phyloP scores from a whole-genome alignment of 257 asterid genomes.

The Solanum paucissectum region DNA sequence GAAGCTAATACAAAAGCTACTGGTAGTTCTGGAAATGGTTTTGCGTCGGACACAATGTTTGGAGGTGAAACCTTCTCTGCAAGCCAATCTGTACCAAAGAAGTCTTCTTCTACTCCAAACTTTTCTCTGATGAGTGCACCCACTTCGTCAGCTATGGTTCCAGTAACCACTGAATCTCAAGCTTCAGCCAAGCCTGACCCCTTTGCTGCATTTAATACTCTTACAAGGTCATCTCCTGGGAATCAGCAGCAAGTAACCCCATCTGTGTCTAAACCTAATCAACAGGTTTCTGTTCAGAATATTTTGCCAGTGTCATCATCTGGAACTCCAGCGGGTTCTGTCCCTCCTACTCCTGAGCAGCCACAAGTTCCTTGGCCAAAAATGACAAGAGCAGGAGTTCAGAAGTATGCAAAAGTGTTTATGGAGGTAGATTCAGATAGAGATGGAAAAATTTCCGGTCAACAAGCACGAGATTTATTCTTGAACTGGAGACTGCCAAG shows the following conservation, averaged over 20 bases:
- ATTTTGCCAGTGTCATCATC: constrained; percentile 36
- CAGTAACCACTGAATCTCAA: constrained; percentile 33
- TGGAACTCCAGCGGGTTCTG: constrained; percentile 37
- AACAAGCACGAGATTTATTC: constrained; percentile 85
- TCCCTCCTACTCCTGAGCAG: constrained; percentile 38
- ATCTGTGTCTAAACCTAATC: constrained; percentile 45
- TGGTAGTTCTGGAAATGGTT: constrained; percentile 36
- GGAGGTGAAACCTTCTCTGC: constrained; percentile 60
- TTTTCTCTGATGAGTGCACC: constrained; percentile 28
- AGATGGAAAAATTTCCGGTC: constrained; percentile 85
- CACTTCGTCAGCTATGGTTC: constrained; percentile 42
- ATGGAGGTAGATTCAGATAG: constrained; percentile 83
- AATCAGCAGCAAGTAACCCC: constrained; percentile 39
- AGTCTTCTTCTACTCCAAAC: constrained; percentile 39
- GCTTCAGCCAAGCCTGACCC: constrained; percentile 60
- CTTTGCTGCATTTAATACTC: constrained; percentile 59
- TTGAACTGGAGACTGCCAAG: constrained; percentile 93
- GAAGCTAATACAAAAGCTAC: constrained; percentile 31
- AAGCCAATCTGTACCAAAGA: constrained; percentile 35
- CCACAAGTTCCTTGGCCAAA: constrained; percentile 84
- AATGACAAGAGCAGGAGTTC: constrained; percentile 91
- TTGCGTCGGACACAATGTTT: constrained; percentile 32
- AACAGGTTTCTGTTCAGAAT: constrained; percentile 48
- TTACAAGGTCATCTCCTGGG: constrained; percentile 39
- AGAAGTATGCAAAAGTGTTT: constrained; percentile 83